Evolutionary conservation across 495 filamentous ascomycete genomes (phyloP).

Genomic region (Aspergillus coremiiformis): DNA sequence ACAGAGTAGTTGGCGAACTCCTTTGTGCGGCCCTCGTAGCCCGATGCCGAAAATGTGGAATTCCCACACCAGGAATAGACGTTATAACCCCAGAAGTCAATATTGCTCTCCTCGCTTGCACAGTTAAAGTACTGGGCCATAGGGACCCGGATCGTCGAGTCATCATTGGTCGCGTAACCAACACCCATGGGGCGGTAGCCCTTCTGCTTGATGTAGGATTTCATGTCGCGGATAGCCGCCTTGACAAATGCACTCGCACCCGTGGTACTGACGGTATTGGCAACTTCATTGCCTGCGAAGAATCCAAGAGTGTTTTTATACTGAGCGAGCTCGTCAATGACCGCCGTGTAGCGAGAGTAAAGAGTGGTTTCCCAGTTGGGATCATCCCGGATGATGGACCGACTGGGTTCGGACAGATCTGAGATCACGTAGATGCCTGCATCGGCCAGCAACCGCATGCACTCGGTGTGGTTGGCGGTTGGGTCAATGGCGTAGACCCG

Average conservation of each 20-base stretch:
- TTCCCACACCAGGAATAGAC: conserved; percentile 97
- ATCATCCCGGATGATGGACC: conserved; percentile 75
- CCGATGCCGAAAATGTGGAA: conserved; percentile 62
- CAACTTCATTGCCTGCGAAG: conserved; percentile 96
- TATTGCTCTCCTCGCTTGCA: conserved; percentile 51
- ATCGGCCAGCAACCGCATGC: conserved; percentile 75
- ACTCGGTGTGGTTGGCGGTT: conserved; percentile 63
- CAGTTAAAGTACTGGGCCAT: conserved; percentile 94
- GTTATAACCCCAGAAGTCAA: conserved; percentile 99
- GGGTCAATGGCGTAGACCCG: conserved; percentile 92
- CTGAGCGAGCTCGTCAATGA: conserved; percentile 69
- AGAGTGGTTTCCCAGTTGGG: conserved; percentile 70
- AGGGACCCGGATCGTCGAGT: conserved; percentile 64
- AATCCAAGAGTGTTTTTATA: conserved; percentile 91
- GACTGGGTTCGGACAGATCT: conserved; percentile 70
- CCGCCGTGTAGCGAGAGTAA: conserved; percentile 70
- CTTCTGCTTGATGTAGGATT: conserved; percentile 78
- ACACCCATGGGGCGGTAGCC: conserved; percentile 73
- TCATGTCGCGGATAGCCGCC: conserved; percentile 90
- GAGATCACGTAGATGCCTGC: conserved; percentile 93
- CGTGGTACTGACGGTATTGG: conserved; percentile 77
- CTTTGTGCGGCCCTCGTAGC: conserved; percentile 68
- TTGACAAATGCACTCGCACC: conserved; percentile 86
- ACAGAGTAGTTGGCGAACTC: conserved; percentile 85
- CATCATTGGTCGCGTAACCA: conserved; percentile 93